These are phyloP conservation scores for Metschnikowia lachancei DNA, from an alignment of 805 yeast species.

Conservation along the genomic window DNA sequence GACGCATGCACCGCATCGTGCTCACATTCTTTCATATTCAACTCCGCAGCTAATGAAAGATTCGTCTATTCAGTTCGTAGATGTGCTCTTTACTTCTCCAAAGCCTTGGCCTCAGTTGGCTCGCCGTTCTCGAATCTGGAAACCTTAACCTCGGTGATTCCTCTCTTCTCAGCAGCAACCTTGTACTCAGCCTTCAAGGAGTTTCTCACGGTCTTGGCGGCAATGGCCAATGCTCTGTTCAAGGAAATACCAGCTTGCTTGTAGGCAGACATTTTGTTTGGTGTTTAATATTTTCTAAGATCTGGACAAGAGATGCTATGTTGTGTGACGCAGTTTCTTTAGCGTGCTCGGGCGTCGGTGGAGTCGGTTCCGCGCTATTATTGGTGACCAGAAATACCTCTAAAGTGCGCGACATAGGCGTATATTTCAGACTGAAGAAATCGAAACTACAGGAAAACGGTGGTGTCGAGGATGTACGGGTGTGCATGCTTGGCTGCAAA, in stretches of 20 bases:
- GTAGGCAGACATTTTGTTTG: slow-evolving; percentile 43
- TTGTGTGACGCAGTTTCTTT: not conserved
- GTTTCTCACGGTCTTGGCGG: slow-evolving; percentile 84
- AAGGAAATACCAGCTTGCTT: slow-evolving; percentile 53
- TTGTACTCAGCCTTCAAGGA: slow-evolving; percentile 85
- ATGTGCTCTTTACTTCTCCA: slow-evolving; percentile 27
- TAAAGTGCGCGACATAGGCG: slow-evolving; percentile 1
- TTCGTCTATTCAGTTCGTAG: not conserved
- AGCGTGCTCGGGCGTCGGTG: slow-evolving; percentile 13
- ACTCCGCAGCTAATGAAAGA: not conserved
- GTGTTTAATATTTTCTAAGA: not conserved
- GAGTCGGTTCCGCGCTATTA: slow-evolving; percentile 14
- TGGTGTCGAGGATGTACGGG: not conserved
- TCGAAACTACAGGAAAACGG: too few relatives aligned
- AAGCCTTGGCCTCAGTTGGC: slow-evolving; percentile 38
- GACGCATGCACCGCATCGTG: not conserved
- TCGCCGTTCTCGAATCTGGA: slow-evolving; percentile 71
- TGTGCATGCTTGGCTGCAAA: not conserved
- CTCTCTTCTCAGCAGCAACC: slow-evolving; percentile 70
- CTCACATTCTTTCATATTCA: not conserved
- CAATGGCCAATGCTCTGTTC: slow-evolving; percentile 86
- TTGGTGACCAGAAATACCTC: slow-evolving; percentile 21
- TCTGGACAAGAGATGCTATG: not conserved
- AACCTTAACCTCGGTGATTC: slow-evolving; percentile 68
- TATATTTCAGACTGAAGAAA: slow-evolving; percentile 4